These are phyloP conservation scores for Inga leiocalycina DNA, from an alignment of 306 rosid genomes.

Conservation along the genomic window DNA sequence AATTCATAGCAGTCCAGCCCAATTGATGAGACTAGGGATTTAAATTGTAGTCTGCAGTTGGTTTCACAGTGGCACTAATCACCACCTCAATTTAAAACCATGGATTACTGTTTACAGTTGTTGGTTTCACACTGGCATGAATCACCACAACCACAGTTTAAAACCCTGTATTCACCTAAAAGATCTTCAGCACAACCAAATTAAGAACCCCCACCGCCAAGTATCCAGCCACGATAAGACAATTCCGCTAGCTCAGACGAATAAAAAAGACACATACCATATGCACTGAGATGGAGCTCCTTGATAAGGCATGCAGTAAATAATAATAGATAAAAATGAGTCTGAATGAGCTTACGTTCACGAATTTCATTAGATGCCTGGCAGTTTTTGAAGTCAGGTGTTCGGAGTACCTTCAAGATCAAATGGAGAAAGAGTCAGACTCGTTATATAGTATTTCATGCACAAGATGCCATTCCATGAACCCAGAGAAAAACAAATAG, in stretches of 20 bases:
- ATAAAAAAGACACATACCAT: neutral
- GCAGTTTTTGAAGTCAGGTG: slow-evolving; percentile 58
- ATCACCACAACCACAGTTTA: neutral
- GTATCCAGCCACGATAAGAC: neutral
- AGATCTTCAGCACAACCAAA: slow-evolving; percentile 12
- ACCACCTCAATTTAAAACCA: neutral
- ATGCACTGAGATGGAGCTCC: neutral
- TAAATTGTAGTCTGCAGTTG: neutral
- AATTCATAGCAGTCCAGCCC: neutral
- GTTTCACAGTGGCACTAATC: neutral
- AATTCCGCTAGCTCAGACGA: neutral
- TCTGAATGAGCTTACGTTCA: slow-evolving; percentile 52
- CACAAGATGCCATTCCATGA: slow-evolving; percentile 2
- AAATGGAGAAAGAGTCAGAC: slow-evolving; percentile 12
- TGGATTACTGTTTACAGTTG: neutral
- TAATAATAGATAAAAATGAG: neutral
- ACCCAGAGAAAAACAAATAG: neutral
- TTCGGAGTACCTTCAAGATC: slow-evolving; percentile 53
- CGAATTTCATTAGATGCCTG: slow-evolving; percentile 59
- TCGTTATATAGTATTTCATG: neutral
- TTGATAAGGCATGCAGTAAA: neutral
- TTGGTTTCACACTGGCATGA: neutral
- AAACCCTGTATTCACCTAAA: neutral
- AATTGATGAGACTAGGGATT: neutral
- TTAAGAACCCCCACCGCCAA: neutral